Percentiles rank a stretch among this genome's conserved stretches.
Evolutionary conservation across 2,329 filamentous ascomycete species (phyloP).

Genomic region (Lachnellula subtilissima): DNA sequence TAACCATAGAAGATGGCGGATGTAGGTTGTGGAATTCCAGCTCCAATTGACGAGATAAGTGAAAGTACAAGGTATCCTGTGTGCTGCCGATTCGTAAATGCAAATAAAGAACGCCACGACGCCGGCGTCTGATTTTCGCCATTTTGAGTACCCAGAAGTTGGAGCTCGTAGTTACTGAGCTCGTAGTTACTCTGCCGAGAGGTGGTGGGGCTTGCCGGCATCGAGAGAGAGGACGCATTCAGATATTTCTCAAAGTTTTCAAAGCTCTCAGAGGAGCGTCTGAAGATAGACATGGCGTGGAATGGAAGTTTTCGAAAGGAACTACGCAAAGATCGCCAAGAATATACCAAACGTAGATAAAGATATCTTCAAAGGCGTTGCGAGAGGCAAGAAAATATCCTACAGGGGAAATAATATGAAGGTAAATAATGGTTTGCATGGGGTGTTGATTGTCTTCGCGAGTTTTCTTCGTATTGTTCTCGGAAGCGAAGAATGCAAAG

Average conservation of each 20-base stretch:
- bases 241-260: not conserved
- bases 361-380: not conserved
- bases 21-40: slow-evolving; percentile 59
- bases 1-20: slow-evolving; percentile 68
- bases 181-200: not conserved
- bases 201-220: not conserved
- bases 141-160: not conserved
- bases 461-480: slow-evolving; percentile 12
- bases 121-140: slow-evolving; percentile 4
- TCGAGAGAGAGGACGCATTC: not conserved
- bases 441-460: not conserved
- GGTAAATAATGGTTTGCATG: not conserved
- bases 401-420: not conserved
- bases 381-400: not conserved
- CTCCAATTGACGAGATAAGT: slow-evolving; percentile 49
- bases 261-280: not conserved
- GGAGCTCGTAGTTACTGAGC: not conserved
- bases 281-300: not conserved
- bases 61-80: slow-evolving; percentile 49
- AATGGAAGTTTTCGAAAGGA: not conserved
- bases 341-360: not conserved
- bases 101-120: slow-evolving; percentile 50
- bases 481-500: slow-evolving; percentile 9
- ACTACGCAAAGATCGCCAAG: not conserved
- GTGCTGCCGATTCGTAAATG: slow-evolving; percentile 64